Base-by-base conservation (phyloP, 225 moss, liverwort and hornwort species). In the Thuidium tamariscinum region DNA sequence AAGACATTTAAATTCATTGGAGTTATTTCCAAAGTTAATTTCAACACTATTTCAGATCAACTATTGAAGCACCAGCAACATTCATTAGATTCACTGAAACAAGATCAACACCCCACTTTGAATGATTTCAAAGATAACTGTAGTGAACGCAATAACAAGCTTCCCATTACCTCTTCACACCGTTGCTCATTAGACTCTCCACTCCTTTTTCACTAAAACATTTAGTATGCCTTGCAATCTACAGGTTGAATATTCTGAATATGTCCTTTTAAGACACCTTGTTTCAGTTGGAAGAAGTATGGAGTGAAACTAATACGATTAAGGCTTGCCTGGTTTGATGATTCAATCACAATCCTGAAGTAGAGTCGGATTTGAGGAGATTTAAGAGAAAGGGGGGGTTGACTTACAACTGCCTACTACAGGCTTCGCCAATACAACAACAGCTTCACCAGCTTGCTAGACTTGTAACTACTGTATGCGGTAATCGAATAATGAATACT, bases 401-500 rank as follows among this genome's bases (percentile, higher is more conserved):
- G 29, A 79, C 92, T 97, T 84, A 97, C 95, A 93, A 95, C 80
- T 94, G 94, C 44, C 42, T 30, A 59, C 59, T 41, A 42, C 41
- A 30, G 19, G 18, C 94, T 89, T 95, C 95, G n/a, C 93, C 95
- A 79, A 94, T 95, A 94, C 95, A 98, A n/a, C n/a, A n/a, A 98
- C 94, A 48, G 95, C 92, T 87, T 93, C 94, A 87, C 94, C 94
- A 7, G 94, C 96, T 56, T 95, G 93, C 37, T 19, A 51, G 27
- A 27, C 54, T 27, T 27, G 20, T 21, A 67, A 82, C 64, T 27
- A 36, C 39, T 29, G 66, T 23, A 52, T 66, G 39, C n/a, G 12
- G 37, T 81, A 37, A 51, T 22, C 37, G 37, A 16, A 26, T 23
- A 66, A 54, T 23, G 67, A 37, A 82, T 82, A 5, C 20, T 30